These are phyloP conservation scores for Penicillium griseofulvum DNA, from an alignment of 2,329 filamentous ascomycete species.

Conservation along the genomic window DNA sequence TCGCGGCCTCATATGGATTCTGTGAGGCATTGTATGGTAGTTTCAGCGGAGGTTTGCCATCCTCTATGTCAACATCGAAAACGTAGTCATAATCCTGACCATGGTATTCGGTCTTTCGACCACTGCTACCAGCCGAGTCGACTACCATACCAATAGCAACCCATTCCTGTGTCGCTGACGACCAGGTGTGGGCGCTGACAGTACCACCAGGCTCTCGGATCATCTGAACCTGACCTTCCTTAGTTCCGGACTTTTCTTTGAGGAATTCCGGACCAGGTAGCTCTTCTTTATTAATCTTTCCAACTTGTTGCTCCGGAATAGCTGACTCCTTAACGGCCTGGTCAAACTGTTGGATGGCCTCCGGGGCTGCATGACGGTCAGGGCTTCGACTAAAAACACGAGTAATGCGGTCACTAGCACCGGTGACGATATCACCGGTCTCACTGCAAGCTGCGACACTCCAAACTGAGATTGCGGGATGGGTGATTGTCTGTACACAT, in stretches of 20 bases:
- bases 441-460: conserved; percentile 76
- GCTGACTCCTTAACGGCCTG: conserved; percentile 77
- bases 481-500: conserved; percentile 93
- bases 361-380: conserved; percentile 67
- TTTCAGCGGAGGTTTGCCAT: conserved; percentile 87
- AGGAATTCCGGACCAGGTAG: conserved; percentile 87
- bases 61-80: conserved; percentile 94
- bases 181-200: conserved; percentile 88
- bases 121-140: conserved; percentile 78
- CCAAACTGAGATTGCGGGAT: conserved; percentile 97
- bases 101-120: conserved; percentile 70
- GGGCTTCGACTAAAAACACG: conserved; percentile 76
- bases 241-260: conserved; percentile 77
- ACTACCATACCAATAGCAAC: conserved; percentile 91
- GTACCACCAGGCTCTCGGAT: conserved; percentile 78
- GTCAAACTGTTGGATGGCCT: conserved; percentile 71
- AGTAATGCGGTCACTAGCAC: conserved; percentile 82
- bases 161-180: conserved; percentile 69
- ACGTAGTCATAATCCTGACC: conserved; percentile 94
- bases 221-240: conserved; percentile 94
- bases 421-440: conserved; percentile 89
- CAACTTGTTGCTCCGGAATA: conserved; percentile 82
- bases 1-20: conserved; percentile 87
- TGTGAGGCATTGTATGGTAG: conserved; percentile 91
- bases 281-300: conserved; percentile 85